Percentiles rank a stretch among this genome's conserved stretches.
phyloP scores from a whole-genome alignment of 768 basidiomycete species.

The Omphalotus guepiniiformis region DNA sequence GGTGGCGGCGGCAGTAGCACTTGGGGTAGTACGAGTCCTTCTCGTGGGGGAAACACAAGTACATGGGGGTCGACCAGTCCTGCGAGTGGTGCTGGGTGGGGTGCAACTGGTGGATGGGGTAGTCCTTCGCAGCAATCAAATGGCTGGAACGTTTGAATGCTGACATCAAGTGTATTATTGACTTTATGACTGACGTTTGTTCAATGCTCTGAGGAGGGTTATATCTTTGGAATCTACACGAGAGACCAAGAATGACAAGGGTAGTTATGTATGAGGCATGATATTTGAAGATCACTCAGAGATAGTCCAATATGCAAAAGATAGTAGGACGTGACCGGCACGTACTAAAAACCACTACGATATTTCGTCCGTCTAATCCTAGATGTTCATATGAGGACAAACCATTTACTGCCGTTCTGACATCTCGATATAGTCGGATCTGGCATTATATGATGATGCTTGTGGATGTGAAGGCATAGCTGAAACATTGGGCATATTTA shows the following conservation, averaged over 20 bases:
- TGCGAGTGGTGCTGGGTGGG: slow-evolving; percentile 10
- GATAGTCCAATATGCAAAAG: no score
- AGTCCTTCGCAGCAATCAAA: slow-evolving; percentile 46
- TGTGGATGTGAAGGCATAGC: not conserved
- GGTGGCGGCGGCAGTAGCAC: slow-evolving; percentile 23
- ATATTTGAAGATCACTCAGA: no score
- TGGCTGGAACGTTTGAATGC: slow-evolving; percentile 58
- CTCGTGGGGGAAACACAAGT: slow-evolving; percentile 19
- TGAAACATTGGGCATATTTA: slow-evolving; percentile 1
- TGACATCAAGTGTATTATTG: no score
- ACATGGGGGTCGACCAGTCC: slow-evolving; percentile 31
- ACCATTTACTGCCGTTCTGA: not conserved
- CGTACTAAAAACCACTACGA: no score
- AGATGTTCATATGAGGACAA: not conserved
- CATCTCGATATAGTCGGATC: not conserved
- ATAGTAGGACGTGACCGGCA: no score
- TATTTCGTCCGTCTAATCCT: no score
- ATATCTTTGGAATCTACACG: no score
- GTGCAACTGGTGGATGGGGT: slow-evolving; percentile 40
- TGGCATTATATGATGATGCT: not conserved
- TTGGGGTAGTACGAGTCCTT: slow-evolving; percentile 30
- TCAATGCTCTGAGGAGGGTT: no score
- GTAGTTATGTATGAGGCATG: no score
- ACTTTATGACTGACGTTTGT: no score
- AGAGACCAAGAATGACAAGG: no score